phyloP scores from a whole-genome alignment of 106 monocot genomes.

The Apostasia ramifera region DNA sequence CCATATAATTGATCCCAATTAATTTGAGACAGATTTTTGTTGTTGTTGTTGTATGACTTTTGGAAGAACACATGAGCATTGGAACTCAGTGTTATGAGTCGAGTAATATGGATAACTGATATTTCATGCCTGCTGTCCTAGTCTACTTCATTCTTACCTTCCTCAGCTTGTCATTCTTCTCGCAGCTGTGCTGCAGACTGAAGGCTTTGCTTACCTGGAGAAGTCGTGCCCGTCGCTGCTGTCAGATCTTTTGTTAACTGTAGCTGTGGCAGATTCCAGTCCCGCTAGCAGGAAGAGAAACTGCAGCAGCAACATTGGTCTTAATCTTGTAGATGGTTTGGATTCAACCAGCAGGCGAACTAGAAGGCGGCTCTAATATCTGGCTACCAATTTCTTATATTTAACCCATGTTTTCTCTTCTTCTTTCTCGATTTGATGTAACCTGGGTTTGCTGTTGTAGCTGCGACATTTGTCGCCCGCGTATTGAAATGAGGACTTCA shows the following conservation, averaged over 20 bases:
- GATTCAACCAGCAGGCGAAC: conserved; percentile 44
- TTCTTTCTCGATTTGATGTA: too few species aligned
- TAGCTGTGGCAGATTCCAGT: conserved; percentile 44
- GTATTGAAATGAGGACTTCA: too few species aligned
- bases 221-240: conserved; percentile 58
- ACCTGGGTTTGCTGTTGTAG: too few species aligned
- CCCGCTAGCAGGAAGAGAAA: conserved; percentile 27
- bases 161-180: conserved; percentile 12
- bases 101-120: neutral
- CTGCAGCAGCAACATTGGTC: conserved; percentile 31
- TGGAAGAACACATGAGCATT: neutral
- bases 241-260: conserved; percentile 53
- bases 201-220: conserved; percentile 65
- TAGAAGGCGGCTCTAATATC: conserved; percentile 35
- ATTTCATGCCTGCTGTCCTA: neutral
- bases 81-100: neutral
- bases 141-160: neutral
- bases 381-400: too few species aligned
- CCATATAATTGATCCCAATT: too few species aligned
- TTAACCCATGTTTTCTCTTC: too few species aligned
- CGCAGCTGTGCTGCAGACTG: conserved; percentile 85
- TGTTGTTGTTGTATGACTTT: too few species aligned
- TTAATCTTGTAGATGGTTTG: conserved; percentile 25
- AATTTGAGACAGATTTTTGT: too few species aligned
- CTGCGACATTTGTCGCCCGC: too few species aligned